Evolutionary conservation across 2,329 filamentous ascomycete genomes (phyloP).

Genomic region (Diaporthe destruens): DNA sequence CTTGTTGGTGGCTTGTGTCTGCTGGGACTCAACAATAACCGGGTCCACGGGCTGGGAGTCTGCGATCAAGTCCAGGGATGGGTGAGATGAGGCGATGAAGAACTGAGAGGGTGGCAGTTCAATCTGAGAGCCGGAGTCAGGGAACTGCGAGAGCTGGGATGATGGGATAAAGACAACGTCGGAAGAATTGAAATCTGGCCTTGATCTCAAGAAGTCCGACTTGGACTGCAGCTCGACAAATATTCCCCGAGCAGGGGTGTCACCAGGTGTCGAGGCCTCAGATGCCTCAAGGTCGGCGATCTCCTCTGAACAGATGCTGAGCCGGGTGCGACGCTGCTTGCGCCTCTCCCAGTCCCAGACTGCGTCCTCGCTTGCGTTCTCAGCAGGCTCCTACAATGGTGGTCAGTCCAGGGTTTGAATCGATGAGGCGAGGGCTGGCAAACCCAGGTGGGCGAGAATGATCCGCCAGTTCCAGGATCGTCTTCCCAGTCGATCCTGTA

Average conservation of each 20-base stretch:
- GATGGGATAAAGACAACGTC: conserved; percentile 42
- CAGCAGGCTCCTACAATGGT: conserved; percentile 45
- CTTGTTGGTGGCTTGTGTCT: conserved; percentile 33
- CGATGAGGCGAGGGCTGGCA: background rate
- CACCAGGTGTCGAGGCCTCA: conserved; percentile 16
- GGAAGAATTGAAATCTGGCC: conserved; percentile 43
- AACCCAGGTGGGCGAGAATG: conserved; percentile 67
- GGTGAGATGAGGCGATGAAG: conserved; percentile 38
- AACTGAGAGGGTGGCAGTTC: conserved; percentile 40
- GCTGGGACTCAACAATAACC: background rate
- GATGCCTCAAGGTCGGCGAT: conserved; percentile 12
- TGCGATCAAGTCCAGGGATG: conserved; percentile 40
- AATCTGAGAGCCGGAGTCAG: conserved; percentile 10
- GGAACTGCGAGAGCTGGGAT: conserved; percentile 38
- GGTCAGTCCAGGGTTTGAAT: conserved; percentile 15
- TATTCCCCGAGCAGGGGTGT: conserved; percentile 20
- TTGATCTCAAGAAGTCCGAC: conserved; percentile 39
- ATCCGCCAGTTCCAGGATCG: conserved; percentile 60
- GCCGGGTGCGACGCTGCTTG: conserved; percentile 41
- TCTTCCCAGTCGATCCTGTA: conserved; percentile 71
- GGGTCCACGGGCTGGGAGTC: conserved; percentile 35
- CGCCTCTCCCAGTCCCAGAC: conserved; percentile 48
- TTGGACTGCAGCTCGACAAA: conserved; percentile 39
- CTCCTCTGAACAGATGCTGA: background rate
- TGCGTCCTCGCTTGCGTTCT: conserved; percentile 48